Conservation (phyloP, 768 basidiomycete genomes). For the Rhizopogon rudus region DNA sequence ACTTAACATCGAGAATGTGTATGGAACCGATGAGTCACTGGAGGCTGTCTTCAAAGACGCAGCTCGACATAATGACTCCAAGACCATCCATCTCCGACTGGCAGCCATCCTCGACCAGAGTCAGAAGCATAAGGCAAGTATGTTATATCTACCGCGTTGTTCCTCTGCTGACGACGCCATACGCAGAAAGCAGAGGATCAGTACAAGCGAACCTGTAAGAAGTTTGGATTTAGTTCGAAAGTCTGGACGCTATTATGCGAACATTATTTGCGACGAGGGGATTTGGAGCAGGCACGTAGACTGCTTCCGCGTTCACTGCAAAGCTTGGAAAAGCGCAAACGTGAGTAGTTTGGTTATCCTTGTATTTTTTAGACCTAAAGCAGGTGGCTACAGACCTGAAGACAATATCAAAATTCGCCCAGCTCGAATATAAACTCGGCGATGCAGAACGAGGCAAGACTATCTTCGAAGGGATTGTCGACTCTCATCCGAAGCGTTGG, state of each 20-base stretch:
- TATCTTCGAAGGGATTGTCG: constrained; percentile 93
- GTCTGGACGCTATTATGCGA: constrained; percentile 91
- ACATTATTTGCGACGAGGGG: constrained; percentile 67
- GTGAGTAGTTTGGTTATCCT: constrained; percentile 44
- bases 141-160: constrained; percentile 8
- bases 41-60: constrained; percentile 90
- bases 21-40: constrained; percentile 78
- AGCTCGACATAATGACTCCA: constrained; percentile 84
- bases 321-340: constrained; percentile 90
- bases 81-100: constrained; percentile 81
- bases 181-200: constrained; percentile 89
- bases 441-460: constrained; percentile 95
- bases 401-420: constrained; percentile 92
- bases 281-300: constrained; percentile 76
- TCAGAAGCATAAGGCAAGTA: constrained; percentile 67
- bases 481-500: constrained; percentile 92
- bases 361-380: constrained; percentile 1
- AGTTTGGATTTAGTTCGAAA: constrained; percentile 90
- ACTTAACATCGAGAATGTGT: constrained; percentile 90
- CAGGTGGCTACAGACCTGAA: constrained; percentile 65
- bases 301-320: constrained; percentile 85
- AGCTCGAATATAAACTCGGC: constrained; percentile 91
- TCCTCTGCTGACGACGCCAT: not conserved
- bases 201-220: constrained; percentile 84
- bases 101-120: constrained; percentile 82